A percentile compares a stretch with the other conserved stretches of the same genome.
Conservation (phyloP, 2,329 filamentous ascomycete genomes). For the Helotiales sp. region DNA sequence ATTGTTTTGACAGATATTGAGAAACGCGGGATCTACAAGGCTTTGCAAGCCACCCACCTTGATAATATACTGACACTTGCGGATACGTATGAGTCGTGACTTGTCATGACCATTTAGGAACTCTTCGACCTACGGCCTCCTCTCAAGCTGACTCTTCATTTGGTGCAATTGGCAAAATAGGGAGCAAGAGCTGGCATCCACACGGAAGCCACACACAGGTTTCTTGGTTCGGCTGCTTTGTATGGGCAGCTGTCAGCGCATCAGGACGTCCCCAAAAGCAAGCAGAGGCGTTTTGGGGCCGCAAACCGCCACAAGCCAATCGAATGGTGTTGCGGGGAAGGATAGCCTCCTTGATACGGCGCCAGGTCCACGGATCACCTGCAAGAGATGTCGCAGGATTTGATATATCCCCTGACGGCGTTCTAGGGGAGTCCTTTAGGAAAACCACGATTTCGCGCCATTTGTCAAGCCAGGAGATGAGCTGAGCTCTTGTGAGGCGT, state of each 20-base stretch:
- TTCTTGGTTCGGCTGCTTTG: background rate
- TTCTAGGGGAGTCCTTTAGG: no score
- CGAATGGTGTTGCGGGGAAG: slow-evolving; percentile 1
- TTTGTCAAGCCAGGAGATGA: no score
- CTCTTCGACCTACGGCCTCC: background rate
- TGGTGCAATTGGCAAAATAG: no score
- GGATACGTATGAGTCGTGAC: background rate
- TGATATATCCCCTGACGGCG: background rate
- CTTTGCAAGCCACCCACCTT: background rate
- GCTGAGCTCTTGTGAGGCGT: no score
- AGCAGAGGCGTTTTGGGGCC: slow-evolving; percentile 6
- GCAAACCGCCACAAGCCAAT: background rate
- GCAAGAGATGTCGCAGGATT: background rate
- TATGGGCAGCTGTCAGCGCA: slow-evolving; percentile 4
- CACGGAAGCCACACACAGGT: background rate
- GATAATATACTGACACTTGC: background rate
- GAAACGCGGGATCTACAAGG: background rate
- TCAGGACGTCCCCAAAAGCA: background rate
- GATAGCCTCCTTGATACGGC: background rate
- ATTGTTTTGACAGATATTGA: background rate
- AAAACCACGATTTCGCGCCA: no score
- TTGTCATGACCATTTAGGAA: background rate
- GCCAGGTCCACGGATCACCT: slow-evolving; percentile 2
- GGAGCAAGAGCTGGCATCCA: background rate
- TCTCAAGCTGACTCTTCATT: background rate